Evolutionary conservation across 495 filamentous ascomycete genomes (phyloP), one percentile per base, ranked within the genome.

Genomic region (Glonium stellatum): DNA sequence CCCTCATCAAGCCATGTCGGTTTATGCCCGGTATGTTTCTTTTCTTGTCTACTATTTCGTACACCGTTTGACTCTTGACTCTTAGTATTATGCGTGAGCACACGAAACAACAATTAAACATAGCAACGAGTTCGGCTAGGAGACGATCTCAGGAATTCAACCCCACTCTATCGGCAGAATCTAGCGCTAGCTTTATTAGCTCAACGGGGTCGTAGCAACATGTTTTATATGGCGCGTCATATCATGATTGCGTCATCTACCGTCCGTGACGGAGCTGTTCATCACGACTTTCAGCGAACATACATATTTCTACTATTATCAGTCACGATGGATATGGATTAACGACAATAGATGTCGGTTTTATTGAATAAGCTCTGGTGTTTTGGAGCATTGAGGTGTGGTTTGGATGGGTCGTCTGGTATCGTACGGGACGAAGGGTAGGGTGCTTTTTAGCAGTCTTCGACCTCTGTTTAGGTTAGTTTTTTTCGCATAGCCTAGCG

Each of bases 1-100:
- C 27, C 70, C 70, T 13, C 55, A 62, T 15, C 23, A 55, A n/a
- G 70, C 72, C 37, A 72, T 72, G 68, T 67, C 62, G 10, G 44
- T 47, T 0, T 75, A 75, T 37, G 64, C 69, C 52, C 60, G 63
- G 72, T 73, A 63, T 58, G 62, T 59, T 4, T 44, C 13, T 42
- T 13, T 13, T 27, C 46, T 42, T 19, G 5, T 25, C 35, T 22
- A 53, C 49, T 64, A 15, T 25, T 53, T n/a, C 53, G 39, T 22
- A 10, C 31, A 39, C 39, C 10, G 8, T 18, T 11, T 51, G 48
- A 51, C 53, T n/a, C 12, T 36, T 10, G 3, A 5, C n/a, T 25
- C 9, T 10, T 31, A 68, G 65, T 0, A 62, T 68, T 31, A 68
- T 68, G 65, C 65, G 65, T 50, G 62, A 68, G 39, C 65, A 68